Percentiles rank a stretch among this genome's conserved stretches.
phyloP scores from a whole-genome alignment of 352 stramenopile species.

The Pythium diclinum region DNA sequence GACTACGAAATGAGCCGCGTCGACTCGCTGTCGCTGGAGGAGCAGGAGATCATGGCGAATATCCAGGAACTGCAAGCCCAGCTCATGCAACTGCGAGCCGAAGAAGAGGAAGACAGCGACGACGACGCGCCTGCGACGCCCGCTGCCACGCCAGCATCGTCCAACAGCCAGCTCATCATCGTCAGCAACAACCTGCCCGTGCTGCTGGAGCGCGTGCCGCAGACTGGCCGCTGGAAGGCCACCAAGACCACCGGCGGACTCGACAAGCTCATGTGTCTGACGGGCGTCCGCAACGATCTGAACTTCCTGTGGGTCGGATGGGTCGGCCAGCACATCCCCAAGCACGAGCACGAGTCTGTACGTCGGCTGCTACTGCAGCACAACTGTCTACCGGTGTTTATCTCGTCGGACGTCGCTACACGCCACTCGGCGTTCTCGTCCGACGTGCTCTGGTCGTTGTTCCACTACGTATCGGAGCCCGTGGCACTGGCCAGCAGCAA shows the following conservation, averaged over 20 bases:
- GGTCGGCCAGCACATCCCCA: slow-evolving; percentile 85
- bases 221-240: slow-evolving; percentile 79
- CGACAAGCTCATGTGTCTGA: slow-evolving; percentile 82
- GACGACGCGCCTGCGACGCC: slow-evolving; percentile 33
- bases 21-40: slow-evolving; percentile 72
- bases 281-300: slow-evolving; percentile 56
- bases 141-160: slow-evolving; percentile 11
- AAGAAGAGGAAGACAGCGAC: slow-evolving; percentile 62
- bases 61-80: slow-evolving; percentile 90
- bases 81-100: slow-evolving; percentile 72
- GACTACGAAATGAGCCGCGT: slow-evolving; percentile 68
- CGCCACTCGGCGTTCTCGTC: slow-evolving; percentile 88
- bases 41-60: slow-evolving; percentile 87
- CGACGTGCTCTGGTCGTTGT: slow-evolving; percentile 89
- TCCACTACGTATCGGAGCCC: slow-evolving; percentile 87
- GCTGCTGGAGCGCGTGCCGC: slow-evolving; percentile 61
- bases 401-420: slow-evolving; percentile 78
- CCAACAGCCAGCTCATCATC: slow-evolving; percentile 72
- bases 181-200: slow-evolving; percentile 88
- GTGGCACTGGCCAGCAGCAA: slow-evolving; percentile 35
- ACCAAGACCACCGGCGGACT: slow-evolving; percentile 84
- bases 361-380: slow-evolving; percentile 76
- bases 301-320: slow-evolving; percentile 88
- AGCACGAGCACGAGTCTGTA: slow-evolving; percentile 74
- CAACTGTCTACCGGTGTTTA: slow-evolving; percentile 86